These are phyloP conservation scores for Peniophora sp. DNA, from an alignment of 1,284 basidiomycete genomes.

Conservation along the genomic window DNA sequence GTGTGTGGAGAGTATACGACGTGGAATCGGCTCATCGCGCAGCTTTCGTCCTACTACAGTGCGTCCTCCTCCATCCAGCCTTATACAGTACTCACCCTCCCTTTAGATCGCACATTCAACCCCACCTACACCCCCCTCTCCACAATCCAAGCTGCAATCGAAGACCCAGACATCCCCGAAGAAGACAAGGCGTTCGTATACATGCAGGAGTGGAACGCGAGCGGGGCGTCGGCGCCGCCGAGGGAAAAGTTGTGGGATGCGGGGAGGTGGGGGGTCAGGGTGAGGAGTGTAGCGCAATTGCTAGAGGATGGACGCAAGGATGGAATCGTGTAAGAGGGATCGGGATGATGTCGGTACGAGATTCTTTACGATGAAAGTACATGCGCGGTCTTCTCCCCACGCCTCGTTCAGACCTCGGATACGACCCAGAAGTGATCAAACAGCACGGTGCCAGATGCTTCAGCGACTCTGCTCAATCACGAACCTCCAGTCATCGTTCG, in stretches of 20 bases:
- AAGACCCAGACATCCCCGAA: background rate
- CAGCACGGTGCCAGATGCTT: too few relatives aligned
- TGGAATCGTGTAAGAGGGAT: background rate
- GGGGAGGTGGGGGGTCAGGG: background rate
- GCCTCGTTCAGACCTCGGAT: too few relatives aligned
- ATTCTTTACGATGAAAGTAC: too few relatives aligned
- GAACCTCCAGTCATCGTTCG: too few relatives aligned
- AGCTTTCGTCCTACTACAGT: background rate
- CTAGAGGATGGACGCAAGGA: background rate
- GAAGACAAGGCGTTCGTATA: background rate
- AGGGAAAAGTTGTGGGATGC: background rate
- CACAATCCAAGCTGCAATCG: background rate
- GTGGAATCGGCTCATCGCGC: background rate
- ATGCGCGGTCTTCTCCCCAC: too few relatives aligned
- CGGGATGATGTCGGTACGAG: too few relatives aligned
- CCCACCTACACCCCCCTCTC: background rate
- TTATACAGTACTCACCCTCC: background rate
- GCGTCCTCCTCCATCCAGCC: background rate
- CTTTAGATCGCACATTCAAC: background rate
- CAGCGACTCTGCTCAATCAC: too few relatives aligned
- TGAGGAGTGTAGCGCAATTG: background rate
- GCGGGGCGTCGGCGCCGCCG: background rate
- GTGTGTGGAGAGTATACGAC: background rate
- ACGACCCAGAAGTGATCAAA: too few relatives aligned
- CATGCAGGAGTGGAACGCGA: background rate